Evolutionary conservation across 2,329 filamentous ascomycete genomes (phyloP), one percentile per base, ranked within the genome.

Genomic region (Fusarium fracticaudum): DNA sequence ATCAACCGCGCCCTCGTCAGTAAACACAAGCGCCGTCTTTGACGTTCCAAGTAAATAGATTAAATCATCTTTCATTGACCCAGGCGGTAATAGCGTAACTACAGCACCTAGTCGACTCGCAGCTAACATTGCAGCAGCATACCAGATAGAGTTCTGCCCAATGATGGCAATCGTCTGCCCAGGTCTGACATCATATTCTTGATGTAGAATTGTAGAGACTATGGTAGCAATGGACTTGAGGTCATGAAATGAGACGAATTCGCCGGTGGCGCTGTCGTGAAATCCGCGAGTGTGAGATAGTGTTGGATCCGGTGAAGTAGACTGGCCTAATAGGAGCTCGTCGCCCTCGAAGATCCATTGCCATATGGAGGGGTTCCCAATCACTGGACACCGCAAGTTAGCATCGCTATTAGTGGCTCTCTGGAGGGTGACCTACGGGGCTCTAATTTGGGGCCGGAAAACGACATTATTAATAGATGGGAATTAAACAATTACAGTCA

Each of bases 131-230:
- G 64, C 64, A 8, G 18, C 50, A 8, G 64, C 59, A 44, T 55
- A 63, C 50, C 59, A 63, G 5, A 67, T 53, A 7, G 57, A 60
- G 9, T 63, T 67, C n/a, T 24, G 22, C 17, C 64, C 54, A n/a
- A 63, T 37, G 4, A 67, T 51, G 12, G 59, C 59, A 10, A 67
- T 47, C 3, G 26, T 63, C 26, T 63, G 50, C 8, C 26, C 29
- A 2, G 64, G 37, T n/a, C 17, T 40, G 37, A 43, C 38, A 18
- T 43, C 24, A 20, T 51, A 43, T 3, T 37, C 37, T 48, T 11
- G 22, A 24, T 31, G 24, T 2, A 59, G 35, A 48, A 50, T 35
- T 43, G 51, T 31, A 17, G 37, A 64, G 17, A 38, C 26, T 11
- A 3, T 6, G 22, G 8, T 29, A 12, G 53, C 29, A 15, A 37